A percentile compares a stretch with the other conserved stretches of the same genome.
Evolutionary conservation across 768 basidiomycete species (phyloP).

Genomic region (Mycena amicta): DNA sequence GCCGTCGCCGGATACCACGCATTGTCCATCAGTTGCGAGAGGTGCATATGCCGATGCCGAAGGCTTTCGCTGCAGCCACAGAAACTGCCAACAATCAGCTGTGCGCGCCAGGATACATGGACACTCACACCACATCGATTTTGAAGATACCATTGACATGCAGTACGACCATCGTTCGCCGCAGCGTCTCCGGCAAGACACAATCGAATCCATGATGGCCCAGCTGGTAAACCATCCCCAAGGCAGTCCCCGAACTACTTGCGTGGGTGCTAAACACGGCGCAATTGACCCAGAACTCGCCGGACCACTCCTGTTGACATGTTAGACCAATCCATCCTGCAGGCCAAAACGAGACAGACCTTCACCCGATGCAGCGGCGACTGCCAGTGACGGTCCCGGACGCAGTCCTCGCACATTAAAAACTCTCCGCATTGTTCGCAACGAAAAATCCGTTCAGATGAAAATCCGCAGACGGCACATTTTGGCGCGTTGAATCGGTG

Average conservation of each 20-base stretch:
- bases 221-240: slow-evolving; percentile 5
- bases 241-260: neutral
- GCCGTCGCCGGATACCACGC: slow-evolving; percentile 20
- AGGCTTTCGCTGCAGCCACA: neutral
- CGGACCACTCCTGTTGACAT: neutral
- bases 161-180: slow-evolving; percentile 1
- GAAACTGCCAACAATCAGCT: neutral
- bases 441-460: neutral
- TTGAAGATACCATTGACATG: neutral
- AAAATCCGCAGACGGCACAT: neutral
- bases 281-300: neutral
- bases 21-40: slow-evolving; percentile 7
- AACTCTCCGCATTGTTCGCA: slow-evolving; percentile 2
- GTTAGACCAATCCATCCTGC: neutral
- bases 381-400: neutral
- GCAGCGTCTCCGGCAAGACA: neutral
- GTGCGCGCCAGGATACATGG: neutral
- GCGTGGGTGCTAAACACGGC: neutral
- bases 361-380: neutral
- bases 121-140: slow-evolving; percentile 3
- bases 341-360: neutral
- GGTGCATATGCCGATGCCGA: neutral
- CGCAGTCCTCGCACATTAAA: neutral
- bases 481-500: neutral
- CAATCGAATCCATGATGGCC: slow-evolving; percentile 1